Base-by-base conservation (phyloP, 1,284 basidiomycete genomes). In the Vanrija sp. region DNA sequence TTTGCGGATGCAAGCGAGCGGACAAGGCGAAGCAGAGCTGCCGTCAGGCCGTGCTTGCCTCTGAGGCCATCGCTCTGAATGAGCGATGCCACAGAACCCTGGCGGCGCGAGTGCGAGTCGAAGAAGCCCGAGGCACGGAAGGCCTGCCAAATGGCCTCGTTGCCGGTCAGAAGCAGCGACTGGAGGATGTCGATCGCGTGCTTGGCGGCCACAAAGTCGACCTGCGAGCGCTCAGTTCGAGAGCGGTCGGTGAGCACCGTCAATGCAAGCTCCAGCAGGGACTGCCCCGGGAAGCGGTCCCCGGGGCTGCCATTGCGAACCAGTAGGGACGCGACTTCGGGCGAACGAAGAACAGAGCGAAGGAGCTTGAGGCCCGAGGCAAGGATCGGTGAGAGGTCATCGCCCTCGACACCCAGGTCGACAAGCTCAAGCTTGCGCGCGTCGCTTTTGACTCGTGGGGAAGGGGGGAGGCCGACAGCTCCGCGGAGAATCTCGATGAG, bases 51-150 rank as follows among this genome's bases (percentile, higher is more conserved):
- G 49, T 74, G 69, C 42, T 68, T 61, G 5, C 63, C 68, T 7
- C 59, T 53, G 19, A 57, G 47, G 6, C 64, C 62, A 39, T 71
- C 71, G 19, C 47, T 48, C 18, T 64, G 65, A 19, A 75, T 62
- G 4, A 71, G 54, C 1, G 47, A 49, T 0, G 62, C 59, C 16
- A 70, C 66, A 6, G 63, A 63, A 15, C 61, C 60, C 19, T 55
- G 54, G 16, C 62, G 57, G 43, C 65, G 63, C 4, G 64, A 60
- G 22, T 57, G 54, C 0, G 57, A 53, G 41, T 66, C 68, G 52
- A 75, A 73, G 59, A 75, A 70, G 3, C 59, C 62, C 0, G 70
- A 66, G 1, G 62, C 45, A 20, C 69, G 62, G 18, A 75, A 55
- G 19, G 61, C 62, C 9, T 57, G 56, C 67, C 66, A 71, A 6